A percentile compares a stretch with the other conserved stretches of the same genome.
Conservation (phyloP, 129 eudicot genomes). For the Chrysanthemum makinoi region DNA sequence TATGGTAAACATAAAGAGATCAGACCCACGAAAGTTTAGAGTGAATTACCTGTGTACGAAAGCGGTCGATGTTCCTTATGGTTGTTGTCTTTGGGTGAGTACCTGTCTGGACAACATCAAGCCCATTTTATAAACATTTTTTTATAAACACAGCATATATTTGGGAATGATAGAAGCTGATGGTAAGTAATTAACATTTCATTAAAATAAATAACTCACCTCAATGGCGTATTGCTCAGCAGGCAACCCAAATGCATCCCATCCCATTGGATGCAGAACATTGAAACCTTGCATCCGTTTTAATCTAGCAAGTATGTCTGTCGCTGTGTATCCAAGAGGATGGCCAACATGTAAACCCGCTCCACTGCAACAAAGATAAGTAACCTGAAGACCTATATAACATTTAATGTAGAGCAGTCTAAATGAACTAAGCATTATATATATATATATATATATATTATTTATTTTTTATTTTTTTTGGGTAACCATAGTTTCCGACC, state of each 20-base stretch:
- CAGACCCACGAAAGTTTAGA: not conserved
- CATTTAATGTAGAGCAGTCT: not conserved
- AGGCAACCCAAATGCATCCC: slow-evolving; percentile 99
- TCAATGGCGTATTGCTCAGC: slow-evolving; percentile 98
- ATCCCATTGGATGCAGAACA: slow-evolving; percentile 98
- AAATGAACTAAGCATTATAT: too few species aligned
- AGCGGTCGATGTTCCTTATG: slow-evolving; percentile 72
- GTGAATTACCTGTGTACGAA: slow-evolving; percentile 67
- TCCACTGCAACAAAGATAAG: slow-evolving; percentile 63
- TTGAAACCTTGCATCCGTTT: slow-evolving; percentile 97
- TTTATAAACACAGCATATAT: too few species aligned
- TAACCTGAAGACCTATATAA: slow-evolving; percentile 20
- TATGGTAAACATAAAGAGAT: too few species aligned
- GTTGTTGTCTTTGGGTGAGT: slow-evolving; percentile 94
- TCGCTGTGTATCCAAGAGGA: slow-evolving; percentile 99
- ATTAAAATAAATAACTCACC: slow-evolving; percentile 36
- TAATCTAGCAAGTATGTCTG: slow-evolving; percentile 92
- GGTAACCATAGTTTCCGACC: too few species aligned
- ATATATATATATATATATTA: too few species aligned
- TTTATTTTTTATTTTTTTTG: too few species aligned
- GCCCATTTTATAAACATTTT: not conserved
- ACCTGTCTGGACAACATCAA: slow-evolving; percentile 67
- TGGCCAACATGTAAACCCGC: slow-evolving; percentile 99
- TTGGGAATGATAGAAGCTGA: not conserved
- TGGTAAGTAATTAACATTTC: not conserved